These are phyloP conservation scores for Fusarium sp. DNA, from an alignment of 2,329 filamentous ascomycete species.

Conservation along the genomic window DNA sequence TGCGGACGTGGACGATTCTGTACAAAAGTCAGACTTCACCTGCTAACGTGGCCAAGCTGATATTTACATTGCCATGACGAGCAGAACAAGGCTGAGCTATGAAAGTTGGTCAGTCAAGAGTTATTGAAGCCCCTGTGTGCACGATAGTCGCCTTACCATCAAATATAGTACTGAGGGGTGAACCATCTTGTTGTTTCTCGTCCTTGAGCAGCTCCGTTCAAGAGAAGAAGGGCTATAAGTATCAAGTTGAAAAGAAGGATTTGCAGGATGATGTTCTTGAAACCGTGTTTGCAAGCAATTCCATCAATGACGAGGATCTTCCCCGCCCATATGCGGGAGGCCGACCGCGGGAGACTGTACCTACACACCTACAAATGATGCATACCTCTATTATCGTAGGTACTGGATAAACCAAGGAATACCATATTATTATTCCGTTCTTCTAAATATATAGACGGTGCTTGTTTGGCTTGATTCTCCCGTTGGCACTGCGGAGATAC, in stretches of 20 bases:
- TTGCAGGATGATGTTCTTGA: background rate
- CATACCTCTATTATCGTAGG: background rate
- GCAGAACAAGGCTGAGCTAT: slow-evolving; percentile 48
- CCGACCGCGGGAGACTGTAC: slow-evolving; percentile 2
- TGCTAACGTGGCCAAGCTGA: background rate
- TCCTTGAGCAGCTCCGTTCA: too few relatives aligned
- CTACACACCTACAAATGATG: background rate
- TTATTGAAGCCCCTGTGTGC: too few relatives aligned
- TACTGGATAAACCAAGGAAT: background rate
- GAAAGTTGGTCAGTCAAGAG: background rate
- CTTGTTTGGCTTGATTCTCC: background rate
- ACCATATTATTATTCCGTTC: background rate
- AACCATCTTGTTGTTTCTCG: slow-evolving; percentile 33
- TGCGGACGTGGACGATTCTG: slow-evolving; percentile 56
- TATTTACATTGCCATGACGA: slow-evolving; percentile 49
- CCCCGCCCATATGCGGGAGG: slow-evolving; percentile 28
- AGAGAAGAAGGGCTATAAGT: background rate
- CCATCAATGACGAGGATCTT: slow-evolving; percentile 3
- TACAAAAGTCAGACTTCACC: background rate
- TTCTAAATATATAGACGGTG: background rate
- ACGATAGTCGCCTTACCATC: slow-evolving; percentile 40
- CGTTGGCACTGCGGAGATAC: background rate
- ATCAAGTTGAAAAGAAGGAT: background rate
- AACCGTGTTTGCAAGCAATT: background rate
- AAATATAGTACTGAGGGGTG: slow-evolving; percentile 49